Base-by-base conservation (phyloP, 2,329 filamentous ascomycete genomes). In the Xylariaceae sp. region DNA sequence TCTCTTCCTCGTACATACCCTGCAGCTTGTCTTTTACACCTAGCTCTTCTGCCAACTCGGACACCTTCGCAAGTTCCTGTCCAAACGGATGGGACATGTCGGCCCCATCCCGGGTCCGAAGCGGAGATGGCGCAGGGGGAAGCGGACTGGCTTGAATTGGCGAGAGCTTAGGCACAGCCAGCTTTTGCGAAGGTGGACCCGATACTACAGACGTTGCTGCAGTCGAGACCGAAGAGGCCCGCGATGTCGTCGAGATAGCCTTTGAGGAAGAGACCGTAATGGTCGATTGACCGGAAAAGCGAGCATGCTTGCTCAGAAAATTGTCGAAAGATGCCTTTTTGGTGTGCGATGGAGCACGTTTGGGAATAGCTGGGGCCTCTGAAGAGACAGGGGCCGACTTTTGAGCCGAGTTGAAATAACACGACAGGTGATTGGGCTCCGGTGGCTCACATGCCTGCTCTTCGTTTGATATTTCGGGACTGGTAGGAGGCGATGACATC, bases 21-120 rank as follows among this genome's bases (percentile, higher is more conserved):
- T 81, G 80, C 61, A 82, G 72, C 63, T 80, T 76, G 44, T 84
- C 80, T 63, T 82, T 81, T 35, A 85, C 80, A 48, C 86, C 85
- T 67, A 91, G 93, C 74, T 97, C 92, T 75, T 97, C 94, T 0
- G 88, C 93, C 13, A 97, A 83, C 75, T 97, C 94, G 56, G 92
- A 91, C 23, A 97, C 90, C 75, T 97, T 89, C 58, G 90, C 91
- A 56, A 97, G 79, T 75, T 99, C 94, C 54, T 88, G 87, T 56
- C 90, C 90, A 69, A 97, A 97, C 0, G 93, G 93, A 72, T 78
- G 77, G 57, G 75, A 74, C 44, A 62, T 59, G 64, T 69, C 65
- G 10, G 59, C 39, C 53, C 55, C 57, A 47, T 71, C 65, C 67
- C 68, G 59, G 69, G 65, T 58, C 61, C 67, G 68, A 59, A 62